Conservation (phyloP, 306 rosid genomes). For the Coriaria nepalensis region DNA sequence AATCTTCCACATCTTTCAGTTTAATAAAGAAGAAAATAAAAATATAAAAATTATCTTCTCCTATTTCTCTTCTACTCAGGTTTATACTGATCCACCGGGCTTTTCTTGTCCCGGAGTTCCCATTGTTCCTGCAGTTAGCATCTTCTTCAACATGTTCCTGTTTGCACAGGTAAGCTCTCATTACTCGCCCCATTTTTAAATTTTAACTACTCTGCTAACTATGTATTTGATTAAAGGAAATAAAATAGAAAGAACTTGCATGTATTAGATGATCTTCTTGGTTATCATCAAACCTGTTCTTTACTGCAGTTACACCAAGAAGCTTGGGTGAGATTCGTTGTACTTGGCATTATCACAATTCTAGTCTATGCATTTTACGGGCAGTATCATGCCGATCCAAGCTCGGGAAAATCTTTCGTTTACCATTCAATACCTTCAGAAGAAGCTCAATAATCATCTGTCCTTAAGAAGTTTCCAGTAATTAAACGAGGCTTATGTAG, state of each 20-base stretch:
- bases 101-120: conserved; percentile 95
- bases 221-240: too few relatives aligned
- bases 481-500: too few relatives aligned
- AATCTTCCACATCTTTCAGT: too few relatives aligned
- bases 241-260: too few relatives aligned
- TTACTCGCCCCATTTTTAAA: too few relatives aligned
- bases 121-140: conserved; percentile 58
- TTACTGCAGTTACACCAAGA: conserved; percentile 64
- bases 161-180: conserved; percentile 81
- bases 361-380: conserved; percentile 79
- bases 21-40: too few relatives aligned
- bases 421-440: conserved; percentile 36
- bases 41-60: too few relatives aligned
- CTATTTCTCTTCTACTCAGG: conserved; percentile 33
- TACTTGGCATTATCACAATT: conserved; percentile 40
- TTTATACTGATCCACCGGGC: conserved; percentile 55
- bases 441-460: conserved; percentile 23
- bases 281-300: conserved; percentile 6
- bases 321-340: conserved; percentile 88
- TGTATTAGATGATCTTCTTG: too few relatives aligned
- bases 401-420: conserved; percentile 31
- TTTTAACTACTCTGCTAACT: too few relatives aligned
- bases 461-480: too few relatives aligned
- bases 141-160: conserved; percentile 82
- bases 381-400: conserved; percentile 76